Base-by-base conservation (phyloP, 495 filamentous ascomycete species). In the Penicillium bovifimosum region DNA sequence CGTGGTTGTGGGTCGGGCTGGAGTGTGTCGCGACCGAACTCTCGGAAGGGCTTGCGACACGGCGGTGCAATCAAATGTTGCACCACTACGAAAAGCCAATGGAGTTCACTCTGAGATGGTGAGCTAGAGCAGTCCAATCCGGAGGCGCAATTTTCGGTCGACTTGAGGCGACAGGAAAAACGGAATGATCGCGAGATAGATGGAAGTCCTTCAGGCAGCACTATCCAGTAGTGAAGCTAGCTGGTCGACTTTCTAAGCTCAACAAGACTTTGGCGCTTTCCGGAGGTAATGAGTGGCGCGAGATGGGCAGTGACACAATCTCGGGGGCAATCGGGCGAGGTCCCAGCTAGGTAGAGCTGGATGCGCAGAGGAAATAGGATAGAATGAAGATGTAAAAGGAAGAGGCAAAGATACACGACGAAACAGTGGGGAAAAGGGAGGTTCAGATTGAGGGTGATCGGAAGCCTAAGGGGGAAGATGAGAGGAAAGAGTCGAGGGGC, bases 401-500 rank as follows among this genome's bases (percentile, higher is more conserved):
- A 43, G 9, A 43, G 41, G 41, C 41, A 14, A 43, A 43, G 41
- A 43, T 43, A 43, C 41, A 39, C 26, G 34, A 36, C 32, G 32
- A 47, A 40, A 47, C 24, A 52, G 41, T 41, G 45, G 32, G 49
- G 26, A 43, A 47, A 18, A 32, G 39, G 48, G 55, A 44, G 43
- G 50, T 41, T 31, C 47, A 53, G 56, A 55, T 62, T 43, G 55
- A 44, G 55, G 56, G 55, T 50, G 50, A 47, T 52, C 29, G 53
- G 50, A 59, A 60, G 52, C 57, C 56, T 48, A 58, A 60, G 49
- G 52, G 53, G 52, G 55, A 39, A 62, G 63, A 59, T 62, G 59
- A 59, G 59, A 58, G 59, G 62, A 61, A 61, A 68, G 62, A 66
- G 65, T 75, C 72, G 74, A 75, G 74, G 74, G 74, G 72, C 70